Conservation (phyloP, 192 early-diverging fungal species). For the Umbelopsis ramanniana region DNA sequence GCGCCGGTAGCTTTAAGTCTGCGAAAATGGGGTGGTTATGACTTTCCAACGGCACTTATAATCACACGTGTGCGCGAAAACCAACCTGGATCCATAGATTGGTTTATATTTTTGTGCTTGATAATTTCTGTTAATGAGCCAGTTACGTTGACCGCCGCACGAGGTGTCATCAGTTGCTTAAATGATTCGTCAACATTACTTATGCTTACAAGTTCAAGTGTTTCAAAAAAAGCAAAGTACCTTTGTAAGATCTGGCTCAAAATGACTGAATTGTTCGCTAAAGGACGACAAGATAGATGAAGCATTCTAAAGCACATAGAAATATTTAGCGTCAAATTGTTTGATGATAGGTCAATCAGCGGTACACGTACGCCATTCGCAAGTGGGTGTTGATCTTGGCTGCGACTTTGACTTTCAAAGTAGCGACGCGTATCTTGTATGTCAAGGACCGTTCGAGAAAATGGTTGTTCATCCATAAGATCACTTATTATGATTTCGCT, state of each 20-base stretch:
- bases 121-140: conserved; percentile 21
- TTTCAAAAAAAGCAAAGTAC: background rate
- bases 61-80: background rate
- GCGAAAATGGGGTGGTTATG: background rate
- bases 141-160: conserved; percentile 29
- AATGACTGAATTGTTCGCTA: conserved; percentile 28
- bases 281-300: conserved; percentile 4
- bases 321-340: background rate
- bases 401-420: conserved; percentile 70
- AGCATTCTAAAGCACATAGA: background rate
- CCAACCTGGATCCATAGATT: conserved; percentile 36
- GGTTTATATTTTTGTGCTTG: conserved; percentile 18
- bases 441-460: conserved; percentile 60
- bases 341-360: background rate
- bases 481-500: conserved; percentile 74
- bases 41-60: background rate
- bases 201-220: too few species aligned
- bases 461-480: conserved; percentile 53
- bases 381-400: conserved; percentile 6
- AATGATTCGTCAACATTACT: background rate
- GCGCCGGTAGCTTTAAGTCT: conserved; percentile 46
- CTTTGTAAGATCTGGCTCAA: conserved; percentile 37
- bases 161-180: conserved; percentile 27
- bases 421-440: conserved; percentile 79
- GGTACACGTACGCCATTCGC: background rate